phyloP scores from a whole-genome alignment of 2,329 filamentous ascomycete genomes.

The Monosporascus sp. region DNA sequence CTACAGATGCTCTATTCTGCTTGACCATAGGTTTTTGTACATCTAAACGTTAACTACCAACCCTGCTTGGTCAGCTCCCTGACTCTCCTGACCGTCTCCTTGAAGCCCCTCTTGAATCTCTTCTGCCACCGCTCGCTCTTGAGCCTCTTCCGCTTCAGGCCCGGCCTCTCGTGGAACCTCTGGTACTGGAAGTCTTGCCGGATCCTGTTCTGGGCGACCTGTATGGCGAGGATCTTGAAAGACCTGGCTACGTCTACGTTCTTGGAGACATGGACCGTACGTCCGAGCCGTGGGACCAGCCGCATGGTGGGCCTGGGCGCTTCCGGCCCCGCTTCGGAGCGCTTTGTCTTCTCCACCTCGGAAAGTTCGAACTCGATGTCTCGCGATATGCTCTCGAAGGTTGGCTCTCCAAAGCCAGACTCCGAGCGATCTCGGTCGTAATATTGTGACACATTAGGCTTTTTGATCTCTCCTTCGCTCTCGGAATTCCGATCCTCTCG shows the following conservation, averaged over 20 bases:
- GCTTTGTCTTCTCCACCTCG: constrained; percentile 16
- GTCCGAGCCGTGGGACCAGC: constrained; percentile 38
- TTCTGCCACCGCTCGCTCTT: constrained; percentile 63
- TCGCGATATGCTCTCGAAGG: constrained; percentile 14
- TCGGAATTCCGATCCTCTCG: neutral
- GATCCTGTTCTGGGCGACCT: constrained; percentile 51
- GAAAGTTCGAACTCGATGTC: constrained; percentile 24
- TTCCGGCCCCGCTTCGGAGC: constrained; percentile 5
- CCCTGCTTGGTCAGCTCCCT: constrained; percentile 70
- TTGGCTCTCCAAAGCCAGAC: neutral
- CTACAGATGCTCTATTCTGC: constrained; percentile 1
- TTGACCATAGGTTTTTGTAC: constrained; percentile 11
- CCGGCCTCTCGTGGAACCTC: constrained; percentile 69
- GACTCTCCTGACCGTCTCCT: constrained; percentile 58
- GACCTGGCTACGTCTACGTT: constrained; percentile 42
- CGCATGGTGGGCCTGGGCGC: constrained; percentile 26
- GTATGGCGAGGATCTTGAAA: constrained; percentile 35
- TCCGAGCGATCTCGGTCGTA: neutral
- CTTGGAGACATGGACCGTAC: constrained; percentile 36
- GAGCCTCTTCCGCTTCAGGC: constrained; percentile 73
- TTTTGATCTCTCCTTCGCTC: constrained; percentile 10
- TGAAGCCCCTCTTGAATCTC: constrained; percentile 67
- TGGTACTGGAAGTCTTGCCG: constrained; percentile 52
- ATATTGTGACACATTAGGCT: constrained; percentile 17
- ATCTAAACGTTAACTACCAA: constrained; percentile 50